Evolutionary conservation across 129 eudicot species (phyloP).

Genomic region (Artemisia annua): DNA sequence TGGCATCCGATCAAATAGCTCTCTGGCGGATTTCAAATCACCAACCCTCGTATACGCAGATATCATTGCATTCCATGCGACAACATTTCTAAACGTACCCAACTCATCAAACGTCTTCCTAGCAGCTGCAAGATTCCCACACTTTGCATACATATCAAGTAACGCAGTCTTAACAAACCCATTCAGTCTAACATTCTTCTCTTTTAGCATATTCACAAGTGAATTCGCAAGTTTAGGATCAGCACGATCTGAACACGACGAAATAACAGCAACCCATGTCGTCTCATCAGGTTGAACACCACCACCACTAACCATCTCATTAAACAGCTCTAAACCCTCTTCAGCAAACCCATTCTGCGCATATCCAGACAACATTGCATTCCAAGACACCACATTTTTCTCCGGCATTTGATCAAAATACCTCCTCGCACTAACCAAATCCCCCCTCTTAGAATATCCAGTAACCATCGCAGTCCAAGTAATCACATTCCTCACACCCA

Average conservation of each 20-base stretch:
- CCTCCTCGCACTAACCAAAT: slow-evolving; percentile 60
- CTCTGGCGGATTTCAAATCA: slow-evolving; percentile 64
- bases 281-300: slow-evolving; percentile 62
- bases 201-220: slow-evolving; percentile 47
- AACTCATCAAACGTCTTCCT: slow-evolving; percentile 56
- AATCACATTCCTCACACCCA: slow-evolving; percentile 69
- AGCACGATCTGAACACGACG: slow-evolving; percentile 57
- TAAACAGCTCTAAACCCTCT: slow-evolving; percentile 49
- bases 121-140: slow-evolving; percentile 71
- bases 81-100: slow-evolving; percentile 46
- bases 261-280: slow-evolving; percentile 73
- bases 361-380: slow-evolving; percentile 85
- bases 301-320: slow-evolving; percentile 48
- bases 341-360: slow-evolving; percentile 66
- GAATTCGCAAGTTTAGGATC: slow-evolving; percentile 54
- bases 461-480: slow-evolving; percentile 89
- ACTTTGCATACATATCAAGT: slow-evolving; percentile 82
- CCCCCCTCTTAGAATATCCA: slow-evolving; percentile 56
- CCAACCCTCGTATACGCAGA: slow-evolving; percentile 73
- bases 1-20: slow-evolving; percentile 64
- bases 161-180: slow-evolving; percentile 64
- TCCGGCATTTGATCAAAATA: slow-evolving; percentile 71
- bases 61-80: slow-evolving; percentile 80
- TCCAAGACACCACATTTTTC: slow-evolving; percentile 75
- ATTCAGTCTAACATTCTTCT: slow-evolving; percentile 39